phyloP scores from a whole-genome alignment of 1,284 basidiomycete species.

The Leccinum colubrinum region DNA sequence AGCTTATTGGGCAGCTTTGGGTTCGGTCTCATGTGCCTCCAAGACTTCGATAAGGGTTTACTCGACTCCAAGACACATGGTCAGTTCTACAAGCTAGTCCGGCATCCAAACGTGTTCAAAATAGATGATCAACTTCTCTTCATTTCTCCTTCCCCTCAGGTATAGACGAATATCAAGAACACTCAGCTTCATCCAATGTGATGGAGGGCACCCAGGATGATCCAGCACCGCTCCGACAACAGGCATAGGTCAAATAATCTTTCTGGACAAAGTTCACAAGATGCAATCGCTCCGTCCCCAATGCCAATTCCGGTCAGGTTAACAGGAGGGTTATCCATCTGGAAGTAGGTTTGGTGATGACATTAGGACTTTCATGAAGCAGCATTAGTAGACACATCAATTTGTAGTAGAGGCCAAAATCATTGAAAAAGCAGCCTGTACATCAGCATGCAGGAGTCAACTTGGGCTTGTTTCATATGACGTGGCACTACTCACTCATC shows the following conservation, averaged over 20 bases:
- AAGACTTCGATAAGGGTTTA: constrained; percentile 77
- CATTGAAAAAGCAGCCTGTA: too few species aligned
- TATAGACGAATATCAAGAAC: constrained; percentile 46
- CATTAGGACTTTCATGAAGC: too few species aligned
- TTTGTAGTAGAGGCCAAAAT: too few species aligned
- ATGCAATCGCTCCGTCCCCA: too few species aligned
- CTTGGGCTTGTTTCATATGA: too few species aligned
- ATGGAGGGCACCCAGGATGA: constrained; percentile 37
- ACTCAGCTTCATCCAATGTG: constrained; percentile 38
- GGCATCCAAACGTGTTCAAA: constrained; percentile 25
- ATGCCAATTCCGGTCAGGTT: too few species aligned
- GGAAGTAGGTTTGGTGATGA: too few species aligned
- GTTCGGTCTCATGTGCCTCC: constrained; percentile 73
- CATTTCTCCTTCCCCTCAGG: constrained; percentile 34
- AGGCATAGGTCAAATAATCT: constrained; percentile 51
- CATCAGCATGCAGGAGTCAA: too few species aligned
- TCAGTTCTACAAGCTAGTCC: constrained; percentile 49
- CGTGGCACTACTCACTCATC: too few species aligned
- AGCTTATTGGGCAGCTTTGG: constrained; percentile 38
- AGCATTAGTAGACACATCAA: too few species aligned
- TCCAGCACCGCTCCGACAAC: constrained; percentile 41
- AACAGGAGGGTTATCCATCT: too few species aligned
- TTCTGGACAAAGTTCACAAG: not conserved
- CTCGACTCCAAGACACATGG: constrained; percentile 67
- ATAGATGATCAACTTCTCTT: constrained; percentile 35